These are phyloP conservation scores for Solanum rostratum DNA, from an alignment of 257 asterid genomes.

Conservation along the genomic window DNA sequence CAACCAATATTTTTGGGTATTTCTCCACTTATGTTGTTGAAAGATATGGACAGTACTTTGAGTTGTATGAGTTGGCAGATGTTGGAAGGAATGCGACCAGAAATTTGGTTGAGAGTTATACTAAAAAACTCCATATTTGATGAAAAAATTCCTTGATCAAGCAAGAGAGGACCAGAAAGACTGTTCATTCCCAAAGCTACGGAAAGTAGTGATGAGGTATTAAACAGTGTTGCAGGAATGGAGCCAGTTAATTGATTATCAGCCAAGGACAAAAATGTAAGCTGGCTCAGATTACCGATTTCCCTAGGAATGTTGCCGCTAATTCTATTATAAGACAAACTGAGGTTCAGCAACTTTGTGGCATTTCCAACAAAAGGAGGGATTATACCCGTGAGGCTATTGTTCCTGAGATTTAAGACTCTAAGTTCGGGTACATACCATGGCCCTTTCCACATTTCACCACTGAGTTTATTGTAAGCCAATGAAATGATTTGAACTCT, in stretches of 20 bases:
- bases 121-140: slow-evolving; percentile 1
- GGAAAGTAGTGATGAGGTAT: slow-evolving; percentile 6
- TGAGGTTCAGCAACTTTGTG: neutral
- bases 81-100: slow-evolving; percentile 13
- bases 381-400: neutral
- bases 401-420: neutral
- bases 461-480: slow-evolving; percentile 3
- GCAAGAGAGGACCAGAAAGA: slow-evolving; percentile 12
- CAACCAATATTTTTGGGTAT: slow-evolving; percentile 22
- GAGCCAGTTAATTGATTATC: slow-evolving; percentile 20
- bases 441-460: neutral
- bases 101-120: slow-evolving; percentile 7
- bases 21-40: slow-evolving; percentile 12
- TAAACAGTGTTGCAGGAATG: slow-evolving; percentile 16
- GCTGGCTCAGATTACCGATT: neutral
- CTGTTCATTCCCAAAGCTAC: slow-evolving; percentile 5
- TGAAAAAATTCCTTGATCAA: neutral
- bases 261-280: neutral
- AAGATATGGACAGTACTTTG: neutral
- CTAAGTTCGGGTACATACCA: neutral
- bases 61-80: slow-evolving; percentile 11
- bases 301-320: slow-evolving; percentile 7
- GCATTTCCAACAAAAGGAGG: neutral
- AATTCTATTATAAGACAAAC: neutral
- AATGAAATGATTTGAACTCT: neutral